Percentiles rank a stretch among this genome's conserved stretches.
phyloP scores from a whole-genome alignment of 768 basidiomycete genomes.

The Epithele typhae region DNA sequence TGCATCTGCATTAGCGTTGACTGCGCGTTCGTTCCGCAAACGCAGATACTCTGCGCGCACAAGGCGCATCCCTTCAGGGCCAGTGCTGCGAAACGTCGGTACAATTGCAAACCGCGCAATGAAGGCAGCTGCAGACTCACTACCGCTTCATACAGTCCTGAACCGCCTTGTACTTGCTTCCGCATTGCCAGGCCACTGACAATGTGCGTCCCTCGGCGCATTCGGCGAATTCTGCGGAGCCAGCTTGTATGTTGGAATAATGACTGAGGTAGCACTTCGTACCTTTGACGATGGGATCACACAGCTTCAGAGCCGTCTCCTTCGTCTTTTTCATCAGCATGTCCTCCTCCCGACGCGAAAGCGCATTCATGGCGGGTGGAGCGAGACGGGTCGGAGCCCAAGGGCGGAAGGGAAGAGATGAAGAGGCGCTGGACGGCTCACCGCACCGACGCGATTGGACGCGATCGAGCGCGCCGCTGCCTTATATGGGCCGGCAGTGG shows the following conservation, averaged over 20 bases:
- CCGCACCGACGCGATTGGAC: constrained; percentile 9
- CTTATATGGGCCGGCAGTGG: not conserved
- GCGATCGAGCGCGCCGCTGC: constrained; percentile 6
- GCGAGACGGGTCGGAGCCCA: not conserved
- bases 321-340: constrained; percentile 80
- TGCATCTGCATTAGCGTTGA: too few relatives aligned
- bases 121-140: constrained; percentile 41
- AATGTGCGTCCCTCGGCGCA: constrained; percentile 78
- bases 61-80: constrained; percentile 67
- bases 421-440: constrained; percentile 8
- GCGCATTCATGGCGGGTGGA: constrained; percentile 58
- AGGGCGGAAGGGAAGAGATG: constrained; percentile 4
- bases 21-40: constrained; percentile 40
- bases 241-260: not conserved
- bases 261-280: constrained; percentile 8
- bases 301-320: constrained; percentile 72
- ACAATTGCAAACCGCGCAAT: too few relatives aligned
- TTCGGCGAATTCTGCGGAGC: constrained; percentile 78
- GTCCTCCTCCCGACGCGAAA: constrained; percentile 87
- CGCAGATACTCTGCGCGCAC: constrained; percentile 73
- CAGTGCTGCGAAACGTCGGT: constrained; percentile 58
- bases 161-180: constrained; percentile 57
- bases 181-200: constrained; percentile 85
- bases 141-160: constrained; percentile 79
- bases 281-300: constrained; percentile 76